A percentile compares a stretch with the other conserved stretches of the same genome.
Conservation (phyloP, 2,329 filamentous ascomycete species). For the Cryphonectria naterciae region DNA sequence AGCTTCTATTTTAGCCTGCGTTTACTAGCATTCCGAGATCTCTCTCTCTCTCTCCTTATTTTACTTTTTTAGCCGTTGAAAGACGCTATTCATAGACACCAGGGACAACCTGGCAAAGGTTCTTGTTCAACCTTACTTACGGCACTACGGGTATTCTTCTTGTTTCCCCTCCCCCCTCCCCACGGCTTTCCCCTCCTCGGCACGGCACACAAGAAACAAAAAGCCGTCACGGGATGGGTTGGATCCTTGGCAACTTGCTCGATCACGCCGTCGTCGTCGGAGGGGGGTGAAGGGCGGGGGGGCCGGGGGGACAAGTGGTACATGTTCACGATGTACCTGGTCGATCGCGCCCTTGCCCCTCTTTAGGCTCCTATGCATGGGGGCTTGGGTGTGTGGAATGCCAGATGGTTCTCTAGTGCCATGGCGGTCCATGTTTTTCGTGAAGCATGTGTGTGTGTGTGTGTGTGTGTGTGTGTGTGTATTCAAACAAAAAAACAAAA, state of each 20-base stretch:
- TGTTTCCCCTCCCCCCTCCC: not conserved
- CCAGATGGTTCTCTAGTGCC: not conserved
- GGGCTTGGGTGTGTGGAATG: not conserved
- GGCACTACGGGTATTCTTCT: not conserved
- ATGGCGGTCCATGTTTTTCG: not conserved
- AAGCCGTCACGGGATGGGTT: not conserved
- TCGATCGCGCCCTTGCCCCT: not conserved
- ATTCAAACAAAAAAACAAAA: not conserved
- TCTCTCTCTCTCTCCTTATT: too few relatives aligned
- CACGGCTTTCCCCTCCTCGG: too few relatives aligned
- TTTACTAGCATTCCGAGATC: not conserved
- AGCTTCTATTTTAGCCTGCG: not conserved
- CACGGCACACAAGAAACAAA: not conserved
- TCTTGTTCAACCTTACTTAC: not conserved
- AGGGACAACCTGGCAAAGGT: not conserved
- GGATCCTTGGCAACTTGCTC: not conserved
- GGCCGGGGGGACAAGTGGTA: not conserved
- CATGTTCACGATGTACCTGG: slow-evolving; percentile 5
- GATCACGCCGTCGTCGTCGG: not conserved
- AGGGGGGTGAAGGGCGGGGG: too few relatives aligned
- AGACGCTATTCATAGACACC: not conserved
- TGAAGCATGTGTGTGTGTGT: not conserved
- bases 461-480: too few relatives aligned
- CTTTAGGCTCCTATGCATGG: not conserved
- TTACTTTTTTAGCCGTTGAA: not conserved